These are phyloP conservation scores for Quillaja saponaria DNA, from an alignment of 306 rosid genomes.

Conservation along the genomic window DNA sequence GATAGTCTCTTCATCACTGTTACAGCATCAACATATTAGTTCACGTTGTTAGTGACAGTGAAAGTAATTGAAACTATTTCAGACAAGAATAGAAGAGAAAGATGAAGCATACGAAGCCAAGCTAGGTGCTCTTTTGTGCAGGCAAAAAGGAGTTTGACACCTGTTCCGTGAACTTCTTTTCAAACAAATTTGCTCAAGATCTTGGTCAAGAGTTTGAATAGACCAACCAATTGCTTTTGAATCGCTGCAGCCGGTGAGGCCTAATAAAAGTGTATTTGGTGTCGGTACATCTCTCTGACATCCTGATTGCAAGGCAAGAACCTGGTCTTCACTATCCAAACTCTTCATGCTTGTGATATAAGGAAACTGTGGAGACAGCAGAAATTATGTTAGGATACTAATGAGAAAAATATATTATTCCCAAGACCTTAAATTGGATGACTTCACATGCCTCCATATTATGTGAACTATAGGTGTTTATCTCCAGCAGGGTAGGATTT, in stretches of 20 bases:
- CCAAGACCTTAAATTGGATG: conserved; percentile 8
- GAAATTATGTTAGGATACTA: conserved; percentile 10
- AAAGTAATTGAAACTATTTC: conserved; percentile 14
- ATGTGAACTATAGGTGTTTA: conserved; percentile 66
- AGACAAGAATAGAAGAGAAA: conserved; percentile 27
- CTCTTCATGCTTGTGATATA: conserved; percentile 36
- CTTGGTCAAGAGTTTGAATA: conserved; percentile 46
- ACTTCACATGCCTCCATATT: conserved; percentile 74
- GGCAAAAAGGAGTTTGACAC: conserved; percentile 56
- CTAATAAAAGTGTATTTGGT: conserved; percentile 41
- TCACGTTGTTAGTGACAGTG: conserved; percentile 13
- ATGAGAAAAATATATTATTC: conserved; percentile 16
- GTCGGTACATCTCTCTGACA: conserved; percentile 32
- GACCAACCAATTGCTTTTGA: conserved; percentile 74
- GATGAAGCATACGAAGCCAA: conserved; percentile 46
- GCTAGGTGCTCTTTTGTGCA: conserved; percentile 60
- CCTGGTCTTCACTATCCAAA: conserved; percentile 23
- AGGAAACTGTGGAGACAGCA: conserved; percentile 63
- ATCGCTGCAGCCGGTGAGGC: conserved; percentile 63
- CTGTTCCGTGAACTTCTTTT: conserved; percentile 39
- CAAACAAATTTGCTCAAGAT: conserved; percentile 75
- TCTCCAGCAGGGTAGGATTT: conserved; percentile 73
- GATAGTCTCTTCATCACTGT: conserved; percentile 51
- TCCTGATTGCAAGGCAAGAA: conserved; percentile 34
- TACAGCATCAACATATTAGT: conserved; percentile 19